Evolutionary conservation across 169 alveolate genomes (phyloP), one percentile per base, ranked within the genome.

Genomic region (Cardiosporidium cionae): DNA sequence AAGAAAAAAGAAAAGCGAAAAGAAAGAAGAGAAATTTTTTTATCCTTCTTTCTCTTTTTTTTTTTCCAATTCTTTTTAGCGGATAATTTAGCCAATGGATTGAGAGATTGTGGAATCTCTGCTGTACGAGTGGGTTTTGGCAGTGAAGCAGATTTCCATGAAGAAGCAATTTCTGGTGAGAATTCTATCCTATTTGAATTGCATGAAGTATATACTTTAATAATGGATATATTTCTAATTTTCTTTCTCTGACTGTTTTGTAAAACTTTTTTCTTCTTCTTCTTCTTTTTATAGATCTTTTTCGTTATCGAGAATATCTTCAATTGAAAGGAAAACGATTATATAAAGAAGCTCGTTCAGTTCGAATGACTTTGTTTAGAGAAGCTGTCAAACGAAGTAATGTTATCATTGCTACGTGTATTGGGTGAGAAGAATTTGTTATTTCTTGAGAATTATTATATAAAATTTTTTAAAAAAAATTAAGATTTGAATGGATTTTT

Each of bases 371-470:
- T 16, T 74, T 77, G 66, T 66, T 77, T 44, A 25, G 83, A 23
- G 78, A 77, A 35, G 83, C 83, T 29, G 73, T 77, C 5, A 64
- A 75, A 37, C 66, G 84, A 81, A 82, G 85, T 63, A 81, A 83
- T 58, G 89, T 90, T 65, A 82, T 90, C 65, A 87, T 88, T 31
- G 94, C 95, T 23, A 90, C 95, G 0, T 90, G 95, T 44, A 88
- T 90, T 32, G 95, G 95, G 7, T 80, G 92, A 44, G 58, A n/a
- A n/a, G n/a, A n/a, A n/a, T n/a, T n/a, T n/a, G n/a, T n/a, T n/a
- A n/a, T n/a, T n/a, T n/a, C n/a, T n/a, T n/a, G n/a, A n/a, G n/a
- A n/a, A n/a, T n/a, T n/a, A n/a, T n/a, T n/a, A n/a, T n/a, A n/a
- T n/a, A n/a, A n/a, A n/a, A n/a, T n/a, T n/a, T n/a, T n/a, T n/a